A percentile compares a stretch with the other conserved stretches of the same genome.
These are phyloP conservation scores for Artemisia tridentata DNA, from an alignment of 129 eudicot species.

Conservation along the genomic window DNA sequence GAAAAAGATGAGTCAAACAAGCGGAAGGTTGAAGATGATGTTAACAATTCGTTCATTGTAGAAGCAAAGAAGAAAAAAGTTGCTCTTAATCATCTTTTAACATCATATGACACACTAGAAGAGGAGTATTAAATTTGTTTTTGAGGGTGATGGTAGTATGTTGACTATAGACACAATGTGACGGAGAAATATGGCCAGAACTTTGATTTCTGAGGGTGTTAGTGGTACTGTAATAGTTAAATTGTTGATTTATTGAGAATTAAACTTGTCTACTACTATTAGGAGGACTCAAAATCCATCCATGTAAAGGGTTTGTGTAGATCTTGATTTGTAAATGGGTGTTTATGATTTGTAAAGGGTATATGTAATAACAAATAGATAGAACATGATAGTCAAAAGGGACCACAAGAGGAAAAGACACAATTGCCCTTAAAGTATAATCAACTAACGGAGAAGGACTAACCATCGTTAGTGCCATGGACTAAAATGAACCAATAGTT, in stretches of 20 bases:
- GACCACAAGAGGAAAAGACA: too few relatives aligned
- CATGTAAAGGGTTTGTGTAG: too few relatives aligned
- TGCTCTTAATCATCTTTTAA: conserved; percentile 70
- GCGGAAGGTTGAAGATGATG: conserved; percentile 56
- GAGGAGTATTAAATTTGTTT: conserved; percentile 49
- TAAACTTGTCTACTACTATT: too few relatives aligned
- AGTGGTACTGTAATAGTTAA: neutral
- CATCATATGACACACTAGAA: conserved; percentile 79
- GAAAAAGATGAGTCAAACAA: conserved; percentile 45
- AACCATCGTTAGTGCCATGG: too few relatives aligned
- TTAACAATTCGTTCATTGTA: conserved; percentile 14
- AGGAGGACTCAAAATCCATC: too few relatives aligned
- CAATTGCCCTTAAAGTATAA: too few relatives aligned
- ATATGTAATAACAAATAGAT: too few relatives aligned
- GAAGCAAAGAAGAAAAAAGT: conserved; percentile 68
- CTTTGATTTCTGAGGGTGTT: neutral
- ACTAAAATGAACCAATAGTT: too few relatives aligned
- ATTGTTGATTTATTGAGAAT: neutral
- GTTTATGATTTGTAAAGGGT: too few relatives aligned
- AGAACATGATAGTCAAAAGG: too few relatives aligned
- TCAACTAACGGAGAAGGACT: too few relatives aligned
- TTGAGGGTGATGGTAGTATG: neutral
- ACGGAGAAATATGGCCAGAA: neutral
- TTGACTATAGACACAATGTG: neutral
- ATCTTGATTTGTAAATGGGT: too few relatives aligned